Conservation (phyloP, 345 rosid species). For the Hirschfeldia incana region DNA sequence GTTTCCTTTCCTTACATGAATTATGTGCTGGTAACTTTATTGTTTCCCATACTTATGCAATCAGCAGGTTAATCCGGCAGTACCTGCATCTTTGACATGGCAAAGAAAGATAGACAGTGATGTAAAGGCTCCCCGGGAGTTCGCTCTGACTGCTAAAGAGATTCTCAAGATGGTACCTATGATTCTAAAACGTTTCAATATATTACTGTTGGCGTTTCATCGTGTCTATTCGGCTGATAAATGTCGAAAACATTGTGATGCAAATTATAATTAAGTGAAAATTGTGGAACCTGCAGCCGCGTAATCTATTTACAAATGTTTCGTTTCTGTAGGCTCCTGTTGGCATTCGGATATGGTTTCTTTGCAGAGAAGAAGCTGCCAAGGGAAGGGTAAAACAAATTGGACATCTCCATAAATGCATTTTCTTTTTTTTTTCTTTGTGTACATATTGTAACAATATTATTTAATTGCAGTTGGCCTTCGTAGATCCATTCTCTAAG, state of each 20-base stretch:
- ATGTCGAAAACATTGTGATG: background rate
- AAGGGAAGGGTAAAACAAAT: conserved; percentile 61
- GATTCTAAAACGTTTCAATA: background rate
- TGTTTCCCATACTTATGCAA: conserved; percentile 9
- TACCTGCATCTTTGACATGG: conserved; percentile 68
- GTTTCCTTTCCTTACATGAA: background rate
- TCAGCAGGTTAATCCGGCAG: conserved; percentile 53
- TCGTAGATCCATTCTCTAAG: conserved; percentile 68
- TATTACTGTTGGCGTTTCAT: background rate
- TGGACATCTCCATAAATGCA: conserved; percentile 3
- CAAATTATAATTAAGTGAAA: background rate
- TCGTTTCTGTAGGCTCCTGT: conserved; percentile 70
- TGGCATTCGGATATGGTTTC: conserved; percentile 70
- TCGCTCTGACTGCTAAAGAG: conserved; percentile 54
- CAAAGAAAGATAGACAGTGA: conserved; percentile 52
- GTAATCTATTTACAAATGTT: background rate
- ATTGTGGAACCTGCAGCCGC: background rate
- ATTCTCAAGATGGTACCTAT: conserved; percentile 59
- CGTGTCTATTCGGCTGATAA: background rate
- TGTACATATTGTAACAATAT: background rate
- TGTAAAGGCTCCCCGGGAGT: conserved; percentile 39
- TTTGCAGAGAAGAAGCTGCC: conserved; percentile 54
- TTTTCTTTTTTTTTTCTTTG: too few relatives aligned
- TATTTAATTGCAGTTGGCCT: conserved; percentile 45
- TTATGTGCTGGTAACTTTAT: background rate